Base-by-base conservation (phyloP, 768 basidiomycete genomes). In the Podaxis sp. region DNA sequence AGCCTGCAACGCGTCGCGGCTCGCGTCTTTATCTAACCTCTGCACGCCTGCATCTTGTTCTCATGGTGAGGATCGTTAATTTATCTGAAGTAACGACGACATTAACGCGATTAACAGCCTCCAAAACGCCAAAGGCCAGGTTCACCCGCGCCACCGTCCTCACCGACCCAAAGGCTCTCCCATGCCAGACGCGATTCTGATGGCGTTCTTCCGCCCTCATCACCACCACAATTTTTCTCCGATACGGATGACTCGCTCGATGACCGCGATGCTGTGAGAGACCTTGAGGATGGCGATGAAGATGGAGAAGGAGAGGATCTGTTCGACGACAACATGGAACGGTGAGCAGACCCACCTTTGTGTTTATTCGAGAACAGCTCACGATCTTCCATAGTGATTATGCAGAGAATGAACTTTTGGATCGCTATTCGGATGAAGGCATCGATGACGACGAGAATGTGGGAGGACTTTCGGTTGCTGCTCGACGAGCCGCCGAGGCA, bases 221-320 rank as follows among this genome's bases (percentile, higher is more conserved):
- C 92, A 4, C 91, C 93, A 3, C 91, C 88, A 3, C 82, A 86
- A 2, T 87, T 87, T 4, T 94, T 97, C 71, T 89, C 89, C 4
- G 96, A 97, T 67, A 90, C 93, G 26, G 91, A 95, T 60, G 93
- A 94, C 24, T 88, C 85, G 60, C 60, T 90, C 40, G 87, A 88
- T 44, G 90, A 91, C 63, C 83, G 85, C 10, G 88, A 90, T 66
- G 85, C 81, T 1, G 80, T 90, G 3, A 78, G 73, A 59, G 86
- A 90, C 68, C 76, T 85, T 13, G 87, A 87, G n/a, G 88, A 87
- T 56, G 89, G 79, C 30, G 91, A 87, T 4, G 91, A 86, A 17
- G 91, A 89, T 11, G 94, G 84, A n/a, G 90, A 92, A 24, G 93
- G 92, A 40, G 96, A 98, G 74, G 96, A 99, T 77, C 85, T 99